Conservation (phyloP, 768 basidiomycete species). For the Mycena olivaceomarginata region DNA sequence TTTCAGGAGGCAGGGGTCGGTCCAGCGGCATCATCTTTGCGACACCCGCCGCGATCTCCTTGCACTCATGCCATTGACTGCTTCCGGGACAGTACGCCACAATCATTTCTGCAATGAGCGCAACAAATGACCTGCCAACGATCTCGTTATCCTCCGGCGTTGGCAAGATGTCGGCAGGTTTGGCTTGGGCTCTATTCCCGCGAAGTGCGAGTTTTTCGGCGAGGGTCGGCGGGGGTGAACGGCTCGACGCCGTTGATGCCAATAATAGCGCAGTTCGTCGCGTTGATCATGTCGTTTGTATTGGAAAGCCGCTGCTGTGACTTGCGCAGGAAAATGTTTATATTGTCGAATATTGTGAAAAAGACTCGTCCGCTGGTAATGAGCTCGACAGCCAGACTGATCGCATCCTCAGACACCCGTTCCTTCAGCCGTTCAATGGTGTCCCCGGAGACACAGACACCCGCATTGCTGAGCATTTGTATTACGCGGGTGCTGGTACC, state of each 20-base stretch:
- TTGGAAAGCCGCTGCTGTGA: no score
- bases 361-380: no score
- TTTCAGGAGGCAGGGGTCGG: background rate
- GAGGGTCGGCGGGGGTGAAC: slow-evolving; percentile 37
- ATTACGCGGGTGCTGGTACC: no score
- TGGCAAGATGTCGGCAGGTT: slow-evolving; percentile 39
- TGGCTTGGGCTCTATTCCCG: slow-evolving; percentile 42
- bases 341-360: no score
- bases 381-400: slow-evolving; percentile 33
- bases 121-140: slow-evolving; percentile 16
- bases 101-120: slow-evolving; percentile 40
- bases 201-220: slow-evolving; percentile 34
- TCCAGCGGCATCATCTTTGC: slow-evolving; percentile 17
- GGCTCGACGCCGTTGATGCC: slow-evolving; percentile 41
- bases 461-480: no score
- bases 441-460: no score
- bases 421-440: slow-evolving; percentile 41
- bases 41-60: slow-evolving; percentile 13
- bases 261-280: slow-evolving; percentile 49
- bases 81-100: slow-evolving; percentile 22
- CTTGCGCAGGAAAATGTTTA: no score
- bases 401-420: slow-evolving; percentile 51
- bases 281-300: no score
- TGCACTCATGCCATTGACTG: slow-evolving; percentile 33
- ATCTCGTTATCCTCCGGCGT: no score